Percentiles rank a stretch among this genome's conserved stretches.
phyloP scores from a whole-genome alignment of 192 early-diverging fungal species.

The Entomortierella beljakovae region DNA sequence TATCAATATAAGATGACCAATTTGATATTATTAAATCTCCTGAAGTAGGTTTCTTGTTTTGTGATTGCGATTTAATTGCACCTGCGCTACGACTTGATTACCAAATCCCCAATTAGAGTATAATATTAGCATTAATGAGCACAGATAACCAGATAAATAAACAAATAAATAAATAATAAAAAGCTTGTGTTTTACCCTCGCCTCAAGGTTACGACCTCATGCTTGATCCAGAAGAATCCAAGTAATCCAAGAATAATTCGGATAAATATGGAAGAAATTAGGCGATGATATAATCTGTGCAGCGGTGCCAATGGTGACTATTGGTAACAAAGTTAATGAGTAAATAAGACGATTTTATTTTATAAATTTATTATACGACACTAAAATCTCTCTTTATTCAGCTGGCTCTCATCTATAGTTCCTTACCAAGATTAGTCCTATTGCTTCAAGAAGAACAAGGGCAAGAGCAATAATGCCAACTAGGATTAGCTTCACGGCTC shows the following conservation, averaged over 20 bases:
- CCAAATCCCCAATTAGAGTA: background rate
- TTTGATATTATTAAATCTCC: conserved; percentile 88
- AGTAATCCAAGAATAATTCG: conserved; percentile 72
- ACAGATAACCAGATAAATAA: background rate
- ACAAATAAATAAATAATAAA: background rate
- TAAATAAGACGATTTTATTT: no score
- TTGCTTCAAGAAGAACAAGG: conserved; percentile 56
- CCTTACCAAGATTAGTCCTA: conserved; percentile 60
- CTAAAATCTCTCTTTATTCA: background rate
- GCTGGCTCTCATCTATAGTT: background rate
- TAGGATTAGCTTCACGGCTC: conserved; percentile 55
- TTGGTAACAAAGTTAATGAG: background rate
- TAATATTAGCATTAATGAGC: background rate
- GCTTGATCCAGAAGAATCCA: conserved; percentile 82
- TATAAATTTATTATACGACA: no score
- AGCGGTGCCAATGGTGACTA: conserved; percentile 50
- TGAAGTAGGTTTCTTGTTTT: conserved; percentile 32
- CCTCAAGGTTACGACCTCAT: conserved; percentile 71
- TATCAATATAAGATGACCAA: conserved; percentile 86
- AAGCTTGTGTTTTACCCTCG: conserved; percentile 64
- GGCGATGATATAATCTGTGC: conserved; percentile 47
- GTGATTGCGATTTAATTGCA: conserved; percentile 31
- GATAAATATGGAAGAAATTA: conserved; percentile 53
- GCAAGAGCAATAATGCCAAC: conserved; percentile 45
- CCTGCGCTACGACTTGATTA: conserved; percentile 30